These are phyloP conservation scores for Dichotomocladium elegans DNA, from an alignment of 371 early-diverging fungal species.

Conservation along the genomic window DNA sequence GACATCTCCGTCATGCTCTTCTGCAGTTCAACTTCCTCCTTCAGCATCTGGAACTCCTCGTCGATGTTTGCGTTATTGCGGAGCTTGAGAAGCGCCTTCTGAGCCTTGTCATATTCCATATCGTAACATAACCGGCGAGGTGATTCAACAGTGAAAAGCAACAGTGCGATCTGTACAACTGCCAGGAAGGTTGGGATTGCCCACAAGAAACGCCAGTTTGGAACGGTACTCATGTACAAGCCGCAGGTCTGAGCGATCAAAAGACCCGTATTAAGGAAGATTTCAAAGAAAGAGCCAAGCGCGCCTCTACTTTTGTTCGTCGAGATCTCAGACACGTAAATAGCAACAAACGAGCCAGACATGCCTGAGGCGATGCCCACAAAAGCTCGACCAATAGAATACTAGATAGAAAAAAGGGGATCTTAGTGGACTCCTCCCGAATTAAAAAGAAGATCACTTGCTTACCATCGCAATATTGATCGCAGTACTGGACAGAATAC, in stretches of 20 bases:
- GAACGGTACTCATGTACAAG: conserved; percentile 52
- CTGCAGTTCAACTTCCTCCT: conserved; percentile 33
- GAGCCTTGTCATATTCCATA: conserved; percentile 50
- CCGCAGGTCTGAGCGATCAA: conserved; percentile 65
- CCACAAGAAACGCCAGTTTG: conserved; percentile 68
- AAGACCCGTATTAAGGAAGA: conserved; percentile 75
- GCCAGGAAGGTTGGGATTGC: conserved; percentile 59
- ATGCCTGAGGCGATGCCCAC: conserved; percentile 85
- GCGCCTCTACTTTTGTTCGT: conserved; percentile 73
- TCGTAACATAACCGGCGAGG: conserved; percentile 66
- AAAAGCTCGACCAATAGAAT: conserved; percentile 76
- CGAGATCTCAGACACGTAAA: conserved; percentile 85
- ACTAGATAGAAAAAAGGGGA: too few relatives aligned
- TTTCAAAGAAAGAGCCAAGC: conserved; percentile 50
- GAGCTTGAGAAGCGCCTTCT: conserved; percentile 54
- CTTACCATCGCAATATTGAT: conserved; percentile 39
- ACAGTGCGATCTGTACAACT: conserved; percentile 51
- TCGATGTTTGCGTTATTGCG: conserved; percentile 46
- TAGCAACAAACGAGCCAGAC: conserved; percentile 43
- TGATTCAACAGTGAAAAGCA: conserved; percentile 73
- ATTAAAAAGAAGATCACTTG: not conserved
- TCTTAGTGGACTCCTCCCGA: too few relatives aligned
- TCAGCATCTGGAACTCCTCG: conserved; percentile 26
- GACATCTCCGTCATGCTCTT: conserved; percentile 20
- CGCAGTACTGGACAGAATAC: conserved; percentile 33